These are phyloP conservation scores for Oryza rufipogon DNA, from an alignment of 176 grass and related monocot genomes.

Conservation along the genomic window DNA sequence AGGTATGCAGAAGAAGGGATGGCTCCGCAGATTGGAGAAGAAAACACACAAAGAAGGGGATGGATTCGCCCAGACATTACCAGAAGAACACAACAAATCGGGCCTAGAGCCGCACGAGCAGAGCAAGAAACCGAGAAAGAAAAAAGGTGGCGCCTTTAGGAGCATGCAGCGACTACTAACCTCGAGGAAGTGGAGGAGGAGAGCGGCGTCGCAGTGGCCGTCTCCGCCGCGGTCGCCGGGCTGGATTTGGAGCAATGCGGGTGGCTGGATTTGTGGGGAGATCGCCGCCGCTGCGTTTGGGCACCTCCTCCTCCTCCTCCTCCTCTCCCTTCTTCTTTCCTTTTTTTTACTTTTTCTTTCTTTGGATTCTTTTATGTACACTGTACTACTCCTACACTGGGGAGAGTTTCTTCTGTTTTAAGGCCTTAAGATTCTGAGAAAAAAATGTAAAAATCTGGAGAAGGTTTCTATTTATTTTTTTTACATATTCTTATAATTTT, in stretches of 20 bases:
- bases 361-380: background rate
- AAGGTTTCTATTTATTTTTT: too few relatives aligned
- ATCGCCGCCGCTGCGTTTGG: background rate
- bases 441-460: too few relatives aligned
- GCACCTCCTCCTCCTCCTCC: background rate
- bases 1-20: too few relatives aligned
- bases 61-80: background rate
- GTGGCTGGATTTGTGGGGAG: background rate
- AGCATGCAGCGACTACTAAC: too few relatives aligned
- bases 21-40: background rate
- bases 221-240: too few relatives aligned
- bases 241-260: conserved; percentile 30
- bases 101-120: background rate
- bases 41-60: background rate
- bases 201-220: too few relatives aligned
- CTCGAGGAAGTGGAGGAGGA: too few relatives aligned
- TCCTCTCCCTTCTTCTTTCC: background rate
- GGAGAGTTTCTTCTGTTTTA: too few relatives aligned
- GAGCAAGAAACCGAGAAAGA: background rate
- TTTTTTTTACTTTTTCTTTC: background rate
- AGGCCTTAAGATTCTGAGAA: too few relatives aligned
- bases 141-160: conserved; percentile 23
- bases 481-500: too few relatives aligned
- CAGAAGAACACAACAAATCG: background rate
- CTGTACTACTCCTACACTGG: too few relatives aligned